Base-by-base conservation (phyloP, 2,329 filamentous ascomycete species). In the Incumbomyces delicatus region DNA sequence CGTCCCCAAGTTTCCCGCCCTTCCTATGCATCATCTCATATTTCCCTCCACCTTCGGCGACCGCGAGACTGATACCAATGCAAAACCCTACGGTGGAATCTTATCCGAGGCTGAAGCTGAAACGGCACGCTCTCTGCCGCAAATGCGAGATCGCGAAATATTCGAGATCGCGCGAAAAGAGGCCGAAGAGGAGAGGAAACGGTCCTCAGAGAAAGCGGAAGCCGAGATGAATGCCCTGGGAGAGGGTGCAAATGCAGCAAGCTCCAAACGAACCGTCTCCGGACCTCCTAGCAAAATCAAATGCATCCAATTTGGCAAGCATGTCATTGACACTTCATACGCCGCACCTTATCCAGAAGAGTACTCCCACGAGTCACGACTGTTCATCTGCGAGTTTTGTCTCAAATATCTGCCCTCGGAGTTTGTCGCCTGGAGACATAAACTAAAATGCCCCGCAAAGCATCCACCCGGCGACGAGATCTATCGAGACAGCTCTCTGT, bases 311-410 rank as follows among this genome's bases (percentile, higher is more conserved):
- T 96, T 98, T 67, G 92, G 92, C 38, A 87, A 88, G 43, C 94
- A 85, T 75, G 92, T 98, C 65, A 98, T 98, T 57, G 92, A 98
- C 63, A 98, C 92, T 2, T 96, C 92, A 89, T 95, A 98, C 67
- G 90, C 92, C 27, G 92, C 92, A 33, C 94, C 92, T 11, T 98
- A 98, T 62, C 92, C 92, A 0, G 92, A 95, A 63, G 92, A 98
- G 66, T 98, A 98, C 71, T 96, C 88, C 63, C 81, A 90, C 53
- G 96, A 98, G 62, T 83, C 87, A 27, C 85, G 95, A 32, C 76
- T 98, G n/a, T 96, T 95, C 66, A 96, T 98, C 53, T 98, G 92
- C 73, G 94, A 98, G 65, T 98, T 96, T 65, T 98, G 92, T 63
- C 74, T 98, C 50, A 98, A 96, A 67, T 98, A 98, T 69, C 95